Percentiles rank a stretch among this genome's conserved stretches.
Evolutionary conservation across 2,329 filamentous ascomycete genomes (phyloP).

Genomic region (Aureobasidium namibiae): DNA sequence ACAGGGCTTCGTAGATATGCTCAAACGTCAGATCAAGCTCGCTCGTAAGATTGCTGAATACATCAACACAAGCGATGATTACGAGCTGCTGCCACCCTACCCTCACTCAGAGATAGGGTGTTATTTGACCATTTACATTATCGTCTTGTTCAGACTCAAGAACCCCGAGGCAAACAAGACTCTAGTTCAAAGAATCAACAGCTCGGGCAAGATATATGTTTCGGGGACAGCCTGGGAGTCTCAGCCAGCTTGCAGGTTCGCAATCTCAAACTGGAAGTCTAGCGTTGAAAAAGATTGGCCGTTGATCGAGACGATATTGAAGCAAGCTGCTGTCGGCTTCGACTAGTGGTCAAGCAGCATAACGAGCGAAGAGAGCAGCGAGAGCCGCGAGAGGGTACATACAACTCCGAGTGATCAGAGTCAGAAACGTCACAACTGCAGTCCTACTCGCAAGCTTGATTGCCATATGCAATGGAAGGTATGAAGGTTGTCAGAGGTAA

Average conservation of each 20-base stretch:
- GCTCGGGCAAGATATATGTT: slow-evolving; percentile 66
- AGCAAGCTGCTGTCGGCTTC: slow-evolving; percentile 13
- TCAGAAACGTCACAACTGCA: too few relatives aligned
- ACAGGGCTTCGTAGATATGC: slow-evolving; percentile 58
- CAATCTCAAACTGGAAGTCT: slow-evolving; percentile 74
- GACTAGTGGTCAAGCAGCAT: background rate
- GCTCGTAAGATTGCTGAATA: slow-evolving; percentile 59
- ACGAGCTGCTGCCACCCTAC: slow-evolving; percentile 54
- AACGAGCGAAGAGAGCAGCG: too few relatives aligned
- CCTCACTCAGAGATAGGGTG: slow-evolving; percentile 23
- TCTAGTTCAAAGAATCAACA: slow-evolving; percentile 67
- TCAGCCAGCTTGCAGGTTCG: slow-evolving; percentile 67
- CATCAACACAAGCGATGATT: slow-evolving; percentile 52
- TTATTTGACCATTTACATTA: slow-evolving; percentile 51
- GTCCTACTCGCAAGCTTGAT: too few relatives aligned
- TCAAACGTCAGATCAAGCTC: slow-evolving; percentile 64
- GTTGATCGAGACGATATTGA: slow-evolving; percentile 57
- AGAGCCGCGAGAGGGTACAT: too few relatives aligned
- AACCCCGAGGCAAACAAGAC: slow-evolving; percentile 46
- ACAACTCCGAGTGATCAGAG: too few relatives aligned
- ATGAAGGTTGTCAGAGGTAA: background rate
- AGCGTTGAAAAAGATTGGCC: slow-evolving; percentile 58
- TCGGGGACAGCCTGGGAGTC: slow-evolving; percentile 74
- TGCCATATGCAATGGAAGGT: too few relatives aligned
- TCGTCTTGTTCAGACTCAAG: slow-evolving; percentile 66